phyloP scores from a whole-genome alignment of 192 early-diverging fungal genomes.

The Coemansia guatemalensis region DNA sequence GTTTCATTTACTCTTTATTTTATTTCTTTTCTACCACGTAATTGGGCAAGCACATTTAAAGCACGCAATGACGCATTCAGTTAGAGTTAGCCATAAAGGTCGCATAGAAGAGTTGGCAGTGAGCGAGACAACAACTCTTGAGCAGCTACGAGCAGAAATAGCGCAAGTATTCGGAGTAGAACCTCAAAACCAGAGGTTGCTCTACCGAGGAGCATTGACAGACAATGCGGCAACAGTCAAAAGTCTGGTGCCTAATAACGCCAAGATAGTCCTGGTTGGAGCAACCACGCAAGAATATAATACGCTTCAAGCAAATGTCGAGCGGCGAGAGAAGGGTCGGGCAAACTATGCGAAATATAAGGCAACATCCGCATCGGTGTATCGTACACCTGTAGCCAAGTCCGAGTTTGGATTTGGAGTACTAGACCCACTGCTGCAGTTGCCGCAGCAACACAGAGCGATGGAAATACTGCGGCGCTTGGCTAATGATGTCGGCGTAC shows the following conservation, averaged over 20 bases:
- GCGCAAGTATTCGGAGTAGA: conserved; percentile 25
- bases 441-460: conserved; percentile 17
- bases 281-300: conserved; percentile 21
- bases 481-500: conserved; percentile 40
- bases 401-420: conserved; percentile 21
- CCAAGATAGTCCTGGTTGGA: conserved; percentile 35
- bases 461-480: conserved; percentile 23
- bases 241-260: conserved; percentile 9
- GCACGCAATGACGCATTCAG: conserved; percentile 1
- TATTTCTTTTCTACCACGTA: neutral
- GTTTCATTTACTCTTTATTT: neutral
- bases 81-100: conserved; percentile 28
- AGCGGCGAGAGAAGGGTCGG: conserved; percentile 17
- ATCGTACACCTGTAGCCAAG: conserved; percentile 1
- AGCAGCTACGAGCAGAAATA: conserved; percentile 25
- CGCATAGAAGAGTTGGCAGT: conserved; percentile 7
- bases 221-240: neutral
- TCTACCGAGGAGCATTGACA: conserved; percentile 22
- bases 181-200: conserved; percentile 28
- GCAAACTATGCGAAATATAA: conserved; percentile 20
- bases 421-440: conserved; percentile 13
- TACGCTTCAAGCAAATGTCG: conserved; percentile 3
- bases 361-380: conserved; percentile 12
- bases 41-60: neutral
- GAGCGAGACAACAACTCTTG: conserved; percentile 14